phyloP scores from a whole-genome alignment of 108 stramenopile species.

The Thalassiosira profunda region DNA sequence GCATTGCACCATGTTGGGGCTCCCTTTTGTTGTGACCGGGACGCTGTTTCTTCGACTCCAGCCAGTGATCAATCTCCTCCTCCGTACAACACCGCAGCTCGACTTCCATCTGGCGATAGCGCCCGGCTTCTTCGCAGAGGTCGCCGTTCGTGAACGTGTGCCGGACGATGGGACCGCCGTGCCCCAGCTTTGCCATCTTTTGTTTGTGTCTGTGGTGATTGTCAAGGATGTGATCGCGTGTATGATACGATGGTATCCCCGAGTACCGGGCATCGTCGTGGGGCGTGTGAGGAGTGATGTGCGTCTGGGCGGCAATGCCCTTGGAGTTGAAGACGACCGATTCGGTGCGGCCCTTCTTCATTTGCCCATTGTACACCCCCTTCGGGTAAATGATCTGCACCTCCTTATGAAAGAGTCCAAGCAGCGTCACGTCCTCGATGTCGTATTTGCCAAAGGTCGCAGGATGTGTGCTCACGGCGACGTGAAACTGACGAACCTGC shows the following conservation, averaged over 20 bases:
- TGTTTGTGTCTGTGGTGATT: neutral
- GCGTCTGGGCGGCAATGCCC: neutral
- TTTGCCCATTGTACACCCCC: conserved; percentile 10
- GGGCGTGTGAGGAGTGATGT: neutral
- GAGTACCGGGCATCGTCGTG: neutral
- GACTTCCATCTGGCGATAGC: conserved; percentile 53
- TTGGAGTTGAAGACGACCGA: neutral
- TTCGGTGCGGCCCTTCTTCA: conserved; percentile 7
- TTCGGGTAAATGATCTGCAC: conserved; percentile 24
- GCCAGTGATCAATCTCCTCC: conserved; percentile 35
- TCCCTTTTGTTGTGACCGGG: neutral
- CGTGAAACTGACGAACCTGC: conserved; percentile 80
- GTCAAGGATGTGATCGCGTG: neutral
- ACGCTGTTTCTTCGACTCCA: conserved; percentile 15
- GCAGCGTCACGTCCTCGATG: conserved; percentile 55
- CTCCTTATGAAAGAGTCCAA: conserved; percentile 55
- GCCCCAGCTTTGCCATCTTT: neutral
- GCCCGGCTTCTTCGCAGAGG: conserved; percentile 61
- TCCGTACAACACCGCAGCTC: conserved; percentile 69
- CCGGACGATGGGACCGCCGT: conserved; percentile 19
- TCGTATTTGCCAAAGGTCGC: conserved; percentile 10
- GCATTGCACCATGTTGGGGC: too few species aligned
- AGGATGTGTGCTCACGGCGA: conserved; percentile 27
- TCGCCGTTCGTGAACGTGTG: conserved; percentile 56
- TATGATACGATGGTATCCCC: neutral